phyloP scores from a whole-genome alignment of 306 rosid species.

The Geum urbanum region DNA sequence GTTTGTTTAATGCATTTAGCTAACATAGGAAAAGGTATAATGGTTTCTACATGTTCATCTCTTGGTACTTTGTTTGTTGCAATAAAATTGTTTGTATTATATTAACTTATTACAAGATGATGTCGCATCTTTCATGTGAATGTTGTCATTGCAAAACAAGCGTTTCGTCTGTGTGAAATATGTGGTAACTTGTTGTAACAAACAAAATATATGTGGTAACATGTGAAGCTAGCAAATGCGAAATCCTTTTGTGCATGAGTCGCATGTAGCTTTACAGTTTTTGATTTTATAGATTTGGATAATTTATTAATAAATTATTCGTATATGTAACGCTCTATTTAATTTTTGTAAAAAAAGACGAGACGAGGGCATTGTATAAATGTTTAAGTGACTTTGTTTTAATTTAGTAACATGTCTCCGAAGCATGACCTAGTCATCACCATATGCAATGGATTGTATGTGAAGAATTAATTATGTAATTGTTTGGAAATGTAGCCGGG shows the following conservation, averaged over 20 bases:
- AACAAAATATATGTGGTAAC: too few species aligned
- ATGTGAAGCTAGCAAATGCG: neutral
- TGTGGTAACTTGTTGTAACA: neutral
- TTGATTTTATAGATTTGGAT: fast-evolving
- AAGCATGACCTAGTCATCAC: neutral
- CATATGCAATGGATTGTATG: neutral
- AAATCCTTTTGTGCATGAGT: neutral
- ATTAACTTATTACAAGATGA: neutral
- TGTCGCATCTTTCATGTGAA: neutral
- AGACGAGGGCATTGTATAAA: neutral
- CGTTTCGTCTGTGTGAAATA: neutral
- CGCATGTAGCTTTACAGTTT: neutral
- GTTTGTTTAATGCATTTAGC: neutral
- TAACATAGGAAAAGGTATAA: neutral
- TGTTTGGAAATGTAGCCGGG: neutral
- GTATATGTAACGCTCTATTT: neutral
- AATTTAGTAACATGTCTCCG: neutral
- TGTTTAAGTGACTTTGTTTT: neutral
- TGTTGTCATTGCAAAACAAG: neutral
- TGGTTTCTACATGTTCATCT: neutral
- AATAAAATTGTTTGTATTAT: neutral
- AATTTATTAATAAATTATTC: neutral
- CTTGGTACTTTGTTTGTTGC: neutral
- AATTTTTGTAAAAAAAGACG: neutral
- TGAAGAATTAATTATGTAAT: neutral